Percentiles rank a stretch among this genome's conserved stretches.
Conservation (phyloP, 495 filamentous ascomycete species). For the Margaritispora aquatica region DNA sequence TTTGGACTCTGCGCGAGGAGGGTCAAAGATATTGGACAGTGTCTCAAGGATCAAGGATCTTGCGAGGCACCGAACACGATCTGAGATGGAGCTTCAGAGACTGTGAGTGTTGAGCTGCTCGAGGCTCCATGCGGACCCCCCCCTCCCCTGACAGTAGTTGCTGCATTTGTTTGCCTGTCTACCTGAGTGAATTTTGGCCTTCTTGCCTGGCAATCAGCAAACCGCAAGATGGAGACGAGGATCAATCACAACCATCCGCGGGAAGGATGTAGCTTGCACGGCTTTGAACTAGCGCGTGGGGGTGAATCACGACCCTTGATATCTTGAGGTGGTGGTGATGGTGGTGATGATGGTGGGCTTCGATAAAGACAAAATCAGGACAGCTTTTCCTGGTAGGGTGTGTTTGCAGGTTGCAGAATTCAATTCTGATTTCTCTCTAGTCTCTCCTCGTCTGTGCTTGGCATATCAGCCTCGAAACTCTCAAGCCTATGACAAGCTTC, state of each 20-base stretch:
- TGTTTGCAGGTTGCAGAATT: not conserved
- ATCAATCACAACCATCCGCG: not conserved
- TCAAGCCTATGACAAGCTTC: not conserved
- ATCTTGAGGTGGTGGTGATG: no score
- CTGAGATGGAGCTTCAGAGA: slow-evolving; percentile 1
- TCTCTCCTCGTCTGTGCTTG: not conserved
- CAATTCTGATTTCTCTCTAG: not conserved
- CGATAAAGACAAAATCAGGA: not conserved
- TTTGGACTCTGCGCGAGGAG: no score
- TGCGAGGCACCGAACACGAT: slow-evolving; percentile 21
- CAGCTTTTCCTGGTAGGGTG: not conserved
- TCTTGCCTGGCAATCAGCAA: not conserved
- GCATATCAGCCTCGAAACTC: not conserved
- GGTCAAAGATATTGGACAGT: slow-evolving; percentile 17
- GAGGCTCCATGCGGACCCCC: slow-evolving; percentile 7
- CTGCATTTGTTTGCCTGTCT: not conserved
- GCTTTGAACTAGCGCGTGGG: not conserved
- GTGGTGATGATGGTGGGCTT: not conserved
- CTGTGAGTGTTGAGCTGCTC: not conserved
- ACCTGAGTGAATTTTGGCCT: not conserved
- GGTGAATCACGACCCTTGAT: not conserved
- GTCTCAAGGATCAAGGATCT: slow-evolving; percentile 19
- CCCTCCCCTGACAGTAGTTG: not conserved
- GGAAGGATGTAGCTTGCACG: not conserved
- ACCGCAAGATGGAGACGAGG: not conserved